Evolutionary conservation across 225 moss, liverwort and hornwort species (phyloP).

Genomic region (Pleurozium schreberi): DNA sequence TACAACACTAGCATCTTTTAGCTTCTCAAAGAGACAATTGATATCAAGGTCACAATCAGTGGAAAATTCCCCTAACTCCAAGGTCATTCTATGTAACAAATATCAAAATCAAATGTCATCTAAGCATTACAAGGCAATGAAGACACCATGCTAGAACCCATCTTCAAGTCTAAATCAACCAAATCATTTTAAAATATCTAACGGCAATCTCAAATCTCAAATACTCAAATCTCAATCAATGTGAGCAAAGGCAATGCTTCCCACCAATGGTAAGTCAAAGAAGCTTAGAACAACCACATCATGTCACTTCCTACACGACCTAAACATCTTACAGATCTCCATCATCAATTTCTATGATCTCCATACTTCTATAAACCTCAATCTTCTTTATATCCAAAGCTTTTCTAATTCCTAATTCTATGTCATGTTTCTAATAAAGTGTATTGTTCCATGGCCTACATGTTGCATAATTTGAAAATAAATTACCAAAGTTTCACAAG

Average conservation of each 20-base stretch:
- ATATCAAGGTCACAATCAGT: background rate
- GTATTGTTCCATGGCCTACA: background rate
- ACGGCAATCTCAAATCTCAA: background rate
- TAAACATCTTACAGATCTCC: background rate
- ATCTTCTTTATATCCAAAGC: background rate
- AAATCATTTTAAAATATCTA: background rate
- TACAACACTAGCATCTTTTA: too few species aligned
- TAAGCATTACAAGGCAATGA: background rate
- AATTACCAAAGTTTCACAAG: background rate
- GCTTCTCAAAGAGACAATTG: background rate
- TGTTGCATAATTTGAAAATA: background rate
- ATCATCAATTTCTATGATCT: background rate
- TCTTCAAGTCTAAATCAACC: background rate
- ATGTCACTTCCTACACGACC: background rate
- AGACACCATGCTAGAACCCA: background rate
- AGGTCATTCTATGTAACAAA: rapidly evolving
- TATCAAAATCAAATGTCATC: background rate
- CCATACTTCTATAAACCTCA: rapidly evolving
- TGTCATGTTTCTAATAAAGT: rapidly evolving
- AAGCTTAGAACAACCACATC: background rate
- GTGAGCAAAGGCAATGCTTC: too few species aligned
- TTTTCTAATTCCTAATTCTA: background rate
- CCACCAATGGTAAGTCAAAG: background rate
- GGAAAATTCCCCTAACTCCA: background rate
- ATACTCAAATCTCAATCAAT: background rate